These are phyloP conservation scores for Polyporus arcularius DNA, from an alignment of 768 basidiomycete species.

Conservation along the genomic window DNA sequence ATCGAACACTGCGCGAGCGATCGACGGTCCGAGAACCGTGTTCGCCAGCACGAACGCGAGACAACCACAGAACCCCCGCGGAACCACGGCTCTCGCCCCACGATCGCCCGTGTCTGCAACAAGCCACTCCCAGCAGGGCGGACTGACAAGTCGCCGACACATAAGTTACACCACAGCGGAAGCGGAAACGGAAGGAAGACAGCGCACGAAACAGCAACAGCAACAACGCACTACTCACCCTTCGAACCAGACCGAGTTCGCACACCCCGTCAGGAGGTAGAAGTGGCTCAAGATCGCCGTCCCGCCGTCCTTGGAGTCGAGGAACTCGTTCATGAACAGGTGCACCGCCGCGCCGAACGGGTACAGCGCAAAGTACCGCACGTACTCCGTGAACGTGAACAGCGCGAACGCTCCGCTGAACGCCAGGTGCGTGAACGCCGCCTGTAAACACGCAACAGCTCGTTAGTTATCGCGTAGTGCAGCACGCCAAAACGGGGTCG, in stretches of 20 bases:
- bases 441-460: conserved; percentile 47
- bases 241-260: conserved; percentile 93
- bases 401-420: conserved; percentile 94
- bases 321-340: conserved; percentile 95
- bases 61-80: too few relatives aligned
- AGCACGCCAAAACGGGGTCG: background rate
- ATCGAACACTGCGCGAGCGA: too few relatives aligned
- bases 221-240: conserved; percentile 55
- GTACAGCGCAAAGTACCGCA: conserved; percentile 97
- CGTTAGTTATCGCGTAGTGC: background rate
- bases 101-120: too few relatives aligned
- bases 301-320: conserved; percentile 92
- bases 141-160: too few relatives aligned
- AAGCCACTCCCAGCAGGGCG: too few relatives aligned
- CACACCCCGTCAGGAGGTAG: conserved; percentile 94
- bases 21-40: too few relatives aligned
- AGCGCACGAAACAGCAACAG: background rate
- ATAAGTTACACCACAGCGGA: too few relatives aligned
- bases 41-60: too few relatives aligned
- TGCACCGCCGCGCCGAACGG: conserved; percentile 93
- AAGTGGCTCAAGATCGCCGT: conserved; percentile 98
- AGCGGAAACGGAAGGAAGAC: background rate
- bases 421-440: conserved; percentile 92
- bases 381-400: conserved; percentile 96
- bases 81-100: too few relatives aligned